Percentiles rank a stretch among this genome's conserved stretches.
Conservation (phyloP, 129 eudicot species). For the Mikania micrantha region DNA sequence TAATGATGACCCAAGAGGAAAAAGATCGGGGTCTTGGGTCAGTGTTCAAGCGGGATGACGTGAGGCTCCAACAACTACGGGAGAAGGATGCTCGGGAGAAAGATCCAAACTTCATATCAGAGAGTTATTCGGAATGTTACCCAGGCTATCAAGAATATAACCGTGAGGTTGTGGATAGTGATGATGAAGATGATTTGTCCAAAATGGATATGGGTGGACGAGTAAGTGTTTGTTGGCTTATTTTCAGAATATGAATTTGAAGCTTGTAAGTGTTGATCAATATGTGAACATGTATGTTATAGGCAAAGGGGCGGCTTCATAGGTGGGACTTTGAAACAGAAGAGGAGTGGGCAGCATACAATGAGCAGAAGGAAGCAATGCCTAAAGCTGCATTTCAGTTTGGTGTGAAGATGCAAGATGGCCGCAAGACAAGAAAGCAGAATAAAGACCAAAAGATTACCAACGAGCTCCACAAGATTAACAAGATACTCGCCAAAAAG, state of each 20-base stretch:
- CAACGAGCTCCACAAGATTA: conserved; percentile 87
- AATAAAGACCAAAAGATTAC: conserved; percentile 92
- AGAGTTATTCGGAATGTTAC: conserved; percentile 96
- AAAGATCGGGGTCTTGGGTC: conserved; percentile 99
- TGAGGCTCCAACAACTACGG: conserved; percentile 82
- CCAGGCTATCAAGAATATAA: conserved; percentile 97
- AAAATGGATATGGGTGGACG: conserved; percentile 99
- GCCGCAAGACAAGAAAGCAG: conserved; percentile 91
- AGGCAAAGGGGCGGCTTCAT: conserved; percentile 98
- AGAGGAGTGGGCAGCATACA: conserved; percentile 98
- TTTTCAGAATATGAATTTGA: neutral
- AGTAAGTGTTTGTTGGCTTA: conserved; percentile 50
- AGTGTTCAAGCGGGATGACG: conserved; percentile 92
- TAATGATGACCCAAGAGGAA: conserved; percentile 95
- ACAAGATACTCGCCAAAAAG: conserved; percentile 67
- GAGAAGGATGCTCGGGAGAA: conserved; percentile 97
- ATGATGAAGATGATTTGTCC: conserved; percentile 89
- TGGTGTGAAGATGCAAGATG: conserved; percentile 99
- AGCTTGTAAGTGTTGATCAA: neutral
- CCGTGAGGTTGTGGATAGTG: conserved; percentile 94
- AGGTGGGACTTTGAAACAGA: conserved; percentile 97
- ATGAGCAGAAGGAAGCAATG: conserved; percentile 99
- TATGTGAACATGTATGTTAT: neutral
- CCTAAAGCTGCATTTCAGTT: conserved; percentile 98
- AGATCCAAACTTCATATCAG: conserved; percentile 96